A percentile compares a stretch with the other conserved stretches of the same genome.
Conservation (phyloP, 2,329 filamentous ascomycete genomes). For the Aspergillus sp. region DNA sequence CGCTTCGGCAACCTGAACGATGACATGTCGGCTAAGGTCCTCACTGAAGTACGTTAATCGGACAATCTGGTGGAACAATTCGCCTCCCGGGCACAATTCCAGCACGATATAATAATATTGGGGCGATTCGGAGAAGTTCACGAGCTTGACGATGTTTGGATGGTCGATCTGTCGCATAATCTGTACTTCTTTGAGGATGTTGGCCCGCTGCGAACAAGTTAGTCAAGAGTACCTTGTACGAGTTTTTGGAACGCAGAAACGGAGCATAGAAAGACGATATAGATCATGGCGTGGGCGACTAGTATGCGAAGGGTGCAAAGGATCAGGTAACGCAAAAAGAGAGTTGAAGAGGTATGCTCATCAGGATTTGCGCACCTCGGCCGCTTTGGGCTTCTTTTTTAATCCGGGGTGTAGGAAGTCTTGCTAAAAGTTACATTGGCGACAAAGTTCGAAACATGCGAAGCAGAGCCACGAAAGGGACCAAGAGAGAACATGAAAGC, state of each 20-base stretch:
- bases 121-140: constrained; percentile 88
- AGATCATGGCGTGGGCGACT: constrained; percentile 6
- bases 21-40: constrained; percentile 89
- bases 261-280: constrained; percentile 3
- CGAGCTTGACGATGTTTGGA: constrained; percentile 89
- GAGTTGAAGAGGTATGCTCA: not conserved
- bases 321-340: not conserved
- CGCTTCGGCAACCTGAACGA: constrained; percentile 90
- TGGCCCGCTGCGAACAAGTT: constrained; percentile 69
- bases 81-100: constrained; percentile 90
- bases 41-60: constrained; percentile 98
- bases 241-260: not conserved
- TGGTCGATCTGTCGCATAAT: constrained; percentile 98
- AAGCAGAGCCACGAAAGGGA: not conserved
- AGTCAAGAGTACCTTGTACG: constrained; percentile 17
- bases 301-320: too few species aligned
- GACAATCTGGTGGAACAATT: constrained; percentile 98
- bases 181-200: constrained; percentile 97
- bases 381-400: constrained; percentile 89
- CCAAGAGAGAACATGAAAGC: constrained; percentile 1
- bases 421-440: constrained; percentile 66
- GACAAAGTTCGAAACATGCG: constrained; percentile 30
- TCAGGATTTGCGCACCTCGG: constrained; percentile 75
- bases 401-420: constrained; percentile 94
- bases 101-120: constrained; percentile 98